Evolutionary conservation across 164 flowering plant species (phyloP).

Genomic region (Aristolochia contorta): DNA sequence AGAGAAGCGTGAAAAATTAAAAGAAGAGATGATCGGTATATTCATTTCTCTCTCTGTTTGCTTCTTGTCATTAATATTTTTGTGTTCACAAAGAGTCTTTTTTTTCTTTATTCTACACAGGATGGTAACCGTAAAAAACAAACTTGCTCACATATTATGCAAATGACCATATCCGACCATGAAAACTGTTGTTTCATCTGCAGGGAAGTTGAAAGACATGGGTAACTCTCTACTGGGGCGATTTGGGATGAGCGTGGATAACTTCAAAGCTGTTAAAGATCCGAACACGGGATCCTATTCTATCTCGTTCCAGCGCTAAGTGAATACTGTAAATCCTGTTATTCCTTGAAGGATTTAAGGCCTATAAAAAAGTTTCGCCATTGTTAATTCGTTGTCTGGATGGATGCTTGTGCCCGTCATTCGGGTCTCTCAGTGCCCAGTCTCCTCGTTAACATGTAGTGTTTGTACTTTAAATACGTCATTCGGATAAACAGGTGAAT

Average conservation of each 20-base stretch:
- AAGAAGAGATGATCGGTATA: conserved; percentile 92
- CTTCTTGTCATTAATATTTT: too few relatives aligned
- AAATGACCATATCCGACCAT: background rate
- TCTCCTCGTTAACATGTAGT: too few relatives aligned
- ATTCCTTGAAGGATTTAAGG: conserved; percentile 36
- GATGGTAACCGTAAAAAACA: background rate
- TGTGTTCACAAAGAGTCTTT: too few relatives aligned
- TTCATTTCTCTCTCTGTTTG: conserved; percentile 15
- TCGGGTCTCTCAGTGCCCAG: too few relatives aligned
- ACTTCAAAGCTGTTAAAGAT: conserved; percentile 94
- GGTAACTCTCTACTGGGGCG: conserved; percentile 82
- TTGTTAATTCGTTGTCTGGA: too few relatives aligned
- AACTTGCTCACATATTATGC: background rate
- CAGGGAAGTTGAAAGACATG: conserved; percentile 91
- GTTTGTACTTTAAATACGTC: too few relatives aligned
- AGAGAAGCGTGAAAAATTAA: conserved; percentile 91
- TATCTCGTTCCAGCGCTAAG: conserved; percentile 56
- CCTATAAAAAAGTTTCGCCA: conserved; percentile 9
- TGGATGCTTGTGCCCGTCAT: too few relatives aligned
- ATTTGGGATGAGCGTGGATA: conserved; percentile 93
- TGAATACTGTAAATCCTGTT: background rate
- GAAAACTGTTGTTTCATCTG: background rate
- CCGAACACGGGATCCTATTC: conserved; percentile 94
- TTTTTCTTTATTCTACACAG: conserved; percentile 9
- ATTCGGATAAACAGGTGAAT: too few relatives aligned